Evolutionary conservation across 805 yeast species (phyloP), one percentile per base, ranked within the genome.

Genomic region (Candida schatavii): DNA sequence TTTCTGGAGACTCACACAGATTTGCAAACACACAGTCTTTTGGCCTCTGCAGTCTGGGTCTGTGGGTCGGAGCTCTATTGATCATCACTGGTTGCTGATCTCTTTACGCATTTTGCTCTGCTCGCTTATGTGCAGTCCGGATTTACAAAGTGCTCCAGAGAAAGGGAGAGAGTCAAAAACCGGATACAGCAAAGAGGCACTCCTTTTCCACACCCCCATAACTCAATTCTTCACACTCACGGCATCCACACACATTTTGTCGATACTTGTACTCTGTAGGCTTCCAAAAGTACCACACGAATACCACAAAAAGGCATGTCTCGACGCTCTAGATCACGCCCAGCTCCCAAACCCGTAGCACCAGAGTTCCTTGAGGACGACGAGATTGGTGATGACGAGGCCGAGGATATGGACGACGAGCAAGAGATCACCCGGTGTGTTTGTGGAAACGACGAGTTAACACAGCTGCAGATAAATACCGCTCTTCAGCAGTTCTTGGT

Each of bases 401-500:
- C 55, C 21, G 51, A 49, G 5, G 64, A 54, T 3, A 46, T 41
- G 22, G 68, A 61, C 23, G 74, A 67, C 37, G 72, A 64, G 39
- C 68, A 59, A 34, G 75, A 70, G 46, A 52, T 68, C 20, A 70
- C 75, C 1, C 51, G 75, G 38, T 70, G 75, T 46, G 58, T 70
- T 1, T 70, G 75, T 51, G 66, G 66, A 9, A 56, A 61, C 34
- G 74, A 69, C 40, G 75, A 69, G 42, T 49, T 70, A 15, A 52
- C 42, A 22, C 55, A 1, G 47, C 51, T 28, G 40, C 51, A 13
- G 19, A 56, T 67, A 15, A 60, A 57, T 42, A 48, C 54, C 9
- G 46, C 52, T 13, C 48, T 68, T 23, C 55, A 46, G 27, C 49
- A 49, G 2, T 45, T 67, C 26, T 53, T 70, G 22, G 40, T 35